These are phyloP conservation scores for Actinomucor elegans DNA, from an alignment of 371 early-diverging fungal species.

Conservation along the genomic window DNA sequence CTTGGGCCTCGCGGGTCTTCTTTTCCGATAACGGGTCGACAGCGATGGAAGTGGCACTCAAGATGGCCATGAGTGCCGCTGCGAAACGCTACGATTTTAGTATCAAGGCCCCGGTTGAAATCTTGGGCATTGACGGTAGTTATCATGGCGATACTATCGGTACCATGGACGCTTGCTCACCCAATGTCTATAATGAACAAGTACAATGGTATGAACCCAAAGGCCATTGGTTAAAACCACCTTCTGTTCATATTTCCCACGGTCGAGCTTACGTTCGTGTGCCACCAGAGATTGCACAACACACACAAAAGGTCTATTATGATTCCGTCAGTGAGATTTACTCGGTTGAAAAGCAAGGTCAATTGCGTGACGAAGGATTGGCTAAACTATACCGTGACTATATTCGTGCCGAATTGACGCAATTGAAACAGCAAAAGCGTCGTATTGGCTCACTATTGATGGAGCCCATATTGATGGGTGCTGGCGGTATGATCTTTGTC, in stretches of 20 bases:
- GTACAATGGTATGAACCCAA: conserved; percentile 78
- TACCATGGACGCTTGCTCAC: conserved; percentile 80
- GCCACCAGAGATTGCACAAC: conserved; percentile 28
- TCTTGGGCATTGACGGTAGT: conserved; percentile 72
- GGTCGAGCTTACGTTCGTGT: conserved; percentile 53
- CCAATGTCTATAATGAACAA: conserved; percentile 72
- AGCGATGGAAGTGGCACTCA: conserved; percentile 80
- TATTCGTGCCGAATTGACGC: conserved; percentile 45
- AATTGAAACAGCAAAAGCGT: conserved; percentile 45
- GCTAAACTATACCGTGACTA: conserved; percentile 47
- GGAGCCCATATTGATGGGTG: conserved; percentile 81
- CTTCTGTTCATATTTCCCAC: conserved; percentile 63
- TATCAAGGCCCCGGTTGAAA: conserved; percentile 49
- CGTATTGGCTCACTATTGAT: conserved; percentile 76
- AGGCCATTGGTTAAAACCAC: conserved; percentile 79
- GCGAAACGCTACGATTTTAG: conserved; percentile 43
- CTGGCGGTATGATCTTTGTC: conserved; percentile 85
- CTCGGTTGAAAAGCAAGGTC: conserved; percentile 21
- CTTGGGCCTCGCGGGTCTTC: conserved; percentile 77
- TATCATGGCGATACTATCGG: conserved; percentile 91
- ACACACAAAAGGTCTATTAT: conserved; percentile 20
- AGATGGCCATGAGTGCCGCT: conserved; percentile 71
- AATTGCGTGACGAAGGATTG: conserved; percentile 21
- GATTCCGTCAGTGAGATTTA: conserved; percentile 40
- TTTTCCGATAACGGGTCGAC: conserved; percentile 83